Evolutionary conservation across 75 land plant genomes (phyloP), one percentile per base, ranked within the genome.

Genomic region (Pinus tabuliformis): DNA sequence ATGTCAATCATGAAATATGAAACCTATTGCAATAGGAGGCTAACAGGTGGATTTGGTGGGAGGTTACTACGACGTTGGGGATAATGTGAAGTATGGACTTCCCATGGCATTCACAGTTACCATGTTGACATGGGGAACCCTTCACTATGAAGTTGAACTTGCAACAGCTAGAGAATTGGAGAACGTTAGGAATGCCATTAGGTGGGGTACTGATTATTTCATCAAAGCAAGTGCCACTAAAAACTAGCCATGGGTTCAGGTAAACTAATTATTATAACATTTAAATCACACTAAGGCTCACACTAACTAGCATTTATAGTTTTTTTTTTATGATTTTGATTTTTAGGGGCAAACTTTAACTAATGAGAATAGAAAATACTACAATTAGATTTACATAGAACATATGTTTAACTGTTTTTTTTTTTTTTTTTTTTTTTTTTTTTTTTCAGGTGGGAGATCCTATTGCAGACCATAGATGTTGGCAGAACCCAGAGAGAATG

Each of bases 61-160:
- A 2, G 95, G 99, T 37, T 96, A 96, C 77, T 96, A 93, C 76
- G 97, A 96, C 74, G 97, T 95, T 0, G 99, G 99, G 18, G 99
- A 96, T 84, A 93, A 94, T 75, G 97, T 93, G 45, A 96, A 94
- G 78, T 96, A 84, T 62, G 98, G 97, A 11, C 77, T 96, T 21
- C 99, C 97, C 0, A 96, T 96, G 99, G 99, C 94, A 26, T 96
- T 94, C 76, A 96, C 99, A 2, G 71, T 96, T 14, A 94, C 97
- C 5, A 83, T 90, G 45, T 85, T 96, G 16, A 74, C 97, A 18
- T 96, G 93, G 97, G 81, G 85, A 11, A 89, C 88, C 1, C 75
- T 90, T 3, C 77, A 70, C 17, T 90, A 87, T 73, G 22, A 66
- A 21, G 26, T 54, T 3, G 87, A 89, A 83, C 73, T 96, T 21